Evolutionary conservation across 148 eudicot genomes (phyloP), one percentile per base, ranked within the genome.

Genomic region (Hydrangea macrophylla): DNA sequence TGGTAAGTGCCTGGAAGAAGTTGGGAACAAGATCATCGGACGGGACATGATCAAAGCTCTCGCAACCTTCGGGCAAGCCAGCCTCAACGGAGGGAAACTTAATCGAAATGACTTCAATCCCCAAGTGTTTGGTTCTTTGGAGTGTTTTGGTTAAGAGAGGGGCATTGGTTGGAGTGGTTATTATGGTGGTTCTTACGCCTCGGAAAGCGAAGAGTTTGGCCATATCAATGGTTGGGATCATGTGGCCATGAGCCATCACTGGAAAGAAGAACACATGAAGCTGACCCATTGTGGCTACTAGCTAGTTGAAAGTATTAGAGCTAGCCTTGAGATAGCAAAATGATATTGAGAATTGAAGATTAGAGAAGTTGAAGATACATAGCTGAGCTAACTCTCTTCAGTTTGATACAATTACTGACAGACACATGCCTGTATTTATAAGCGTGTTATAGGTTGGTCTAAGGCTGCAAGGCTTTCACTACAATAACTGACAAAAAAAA

Each of bases 211-310:
- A 86, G 2, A 82, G 79, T 40, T 68, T 80, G 8, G 83, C 92
- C 10, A 84, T 81, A 80, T 86, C 83, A 1, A 83, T 36, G 33
- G 55, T 55, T 27, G 92, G 89, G 44, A 86, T 82, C 83, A 79
- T 77, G 66, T 89, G 91, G 61, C 96, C 95, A n/a, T 62, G 71
- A 35, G 78, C 83, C 78, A 77, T 39, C 44, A 79, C 9, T 30
- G 90, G 90, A 44, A 88, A 69, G 67, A 88, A 73, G 63, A 75
- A 67, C 18, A 80, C 73, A 60, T 85, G 88, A 26, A 84, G 86
- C 8, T 70, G 62, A 42, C 32, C 67, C 75, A 71, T 71, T 30
- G 7, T 9, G 27, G 35, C 35, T 42, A n/a, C n/a, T n/a, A n/a
- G n/a, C n/a, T n/a, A n/a, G n/a, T n/a, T n/a, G n/a, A n/a, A n/a